Conservation (phyloP, 2,329 filamentous ascomycete species). For the Arthrobotrys entomopaga region DNA sequence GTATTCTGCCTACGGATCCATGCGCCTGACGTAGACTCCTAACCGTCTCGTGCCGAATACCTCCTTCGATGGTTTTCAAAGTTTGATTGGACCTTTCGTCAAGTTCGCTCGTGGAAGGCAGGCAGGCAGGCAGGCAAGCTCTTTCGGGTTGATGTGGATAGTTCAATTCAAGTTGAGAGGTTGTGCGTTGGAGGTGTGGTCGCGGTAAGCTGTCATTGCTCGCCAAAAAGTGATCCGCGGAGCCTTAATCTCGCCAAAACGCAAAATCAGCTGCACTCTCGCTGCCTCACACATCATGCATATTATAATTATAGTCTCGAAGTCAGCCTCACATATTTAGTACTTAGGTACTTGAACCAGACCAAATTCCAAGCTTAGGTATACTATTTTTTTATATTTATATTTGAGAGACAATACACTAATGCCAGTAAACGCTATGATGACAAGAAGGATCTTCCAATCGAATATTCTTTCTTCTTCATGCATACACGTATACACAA, state of each 20-base stretch:
- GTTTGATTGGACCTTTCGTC: no score
- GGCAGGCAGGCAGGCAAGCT: no score
- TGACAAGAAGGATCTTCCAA: neutral
- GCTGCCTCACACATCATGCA: no score
- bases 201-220: constrained; percentile 3
- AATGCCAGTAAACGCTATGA: constrained; percentile 1
- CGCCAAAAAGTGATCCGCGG: constrained; percentile 32
- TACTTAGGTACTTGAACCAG: no score
- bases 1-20: constrained; percentile 27
- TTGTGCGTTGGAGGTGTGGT: constrained; percentile 34
- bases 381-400: no score
- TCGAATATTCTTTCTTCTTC: constrained; percentile 10
- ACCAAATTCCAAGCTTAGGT: no score
- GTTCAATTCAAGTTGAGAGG: neutral
- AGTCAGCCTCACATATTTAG: no score
- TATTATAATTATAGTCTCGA: no score
- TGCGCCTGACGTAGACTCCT: constrained; percentile 27
- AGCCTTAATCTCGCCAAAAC: constrained; percentile 39
- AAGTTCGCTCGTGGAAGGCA: no score
- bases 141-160: no score
- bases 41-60: constrained; percentile 16
- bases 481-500: no score
- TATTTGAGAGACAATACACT: no score
- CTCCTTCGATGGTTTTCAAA: neutral
- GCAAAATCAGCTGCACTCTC: neutral